phyloP scores from a whole-genome alignment of 2,329 filamentous ascomycete species.

The Aspergillus alliaceus region DNA sequence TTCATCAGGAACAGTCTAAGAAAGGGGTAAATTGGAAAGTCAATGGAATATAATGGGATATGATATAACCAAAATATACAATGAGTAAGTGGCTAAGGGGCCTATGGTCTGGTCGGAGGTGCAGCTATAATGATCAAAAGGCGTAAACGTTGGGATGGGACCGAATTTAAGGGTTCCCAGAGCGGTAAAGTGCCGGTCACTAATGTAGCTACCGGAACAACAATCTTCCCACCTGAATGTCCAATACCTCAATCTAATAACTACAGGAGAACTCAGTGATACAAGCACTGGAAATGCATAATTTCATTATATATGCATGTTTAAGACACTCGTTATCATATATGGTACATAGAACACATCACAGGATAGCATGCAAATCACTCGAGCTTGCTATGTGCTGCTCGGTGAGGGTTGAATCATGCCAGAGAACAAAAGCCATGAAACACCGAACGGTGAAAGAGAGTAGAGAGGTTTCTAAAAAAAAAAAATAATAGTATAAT shows the following conservation, averaged over 20 bases:
- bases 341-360: slow-evolving; percentile 28
- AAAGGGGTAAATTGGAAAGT: not conserved
- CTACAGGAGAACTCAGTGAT: not conserved
- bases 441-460: slow-evolving; percentile 11
- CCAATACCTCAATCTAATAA: too few species aligned
- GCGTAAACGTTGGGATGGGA: slow-evolving; percentile 27
- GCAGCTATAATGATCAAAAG: slow-evolving; percentile 15
- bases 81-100: not conserved
- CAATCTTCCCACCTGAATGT: not conserved
- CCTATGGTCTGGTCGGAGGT: not conserved
- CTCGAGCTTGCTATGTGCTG: slow-evolving; percentile 32
- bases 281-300: not conserved
- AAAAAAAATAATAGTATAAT: slow-evolving; percentile 12
- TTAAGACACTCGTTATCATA: slow-evolving; percentile 24
- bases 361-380: slow-evolving; percentile 26
- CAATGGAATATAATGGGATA: slow-evolving; percentile 5
- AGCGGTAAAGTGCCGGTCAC: slow-evolving; percentile 17
- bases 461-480: slow-evolving; percentile 41
- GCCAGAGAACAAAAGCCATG: slow-evolving; percentile 15
- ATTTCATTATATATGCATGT: slow-evolving; percentile 26
- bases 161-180: slow-evolving; percentile 9
- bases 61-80: slow-evolving; percentile 3
- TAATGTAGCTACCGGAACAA: slow-evolving; percentile 2
- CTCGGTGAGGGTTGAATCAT: slow-evolving; percentile 26
- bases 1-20: not conserved